Evolutionary conservation across 1,139 yeast genomes (phyloP).

Genomic region (Suhomyces terraborum): DNA sequence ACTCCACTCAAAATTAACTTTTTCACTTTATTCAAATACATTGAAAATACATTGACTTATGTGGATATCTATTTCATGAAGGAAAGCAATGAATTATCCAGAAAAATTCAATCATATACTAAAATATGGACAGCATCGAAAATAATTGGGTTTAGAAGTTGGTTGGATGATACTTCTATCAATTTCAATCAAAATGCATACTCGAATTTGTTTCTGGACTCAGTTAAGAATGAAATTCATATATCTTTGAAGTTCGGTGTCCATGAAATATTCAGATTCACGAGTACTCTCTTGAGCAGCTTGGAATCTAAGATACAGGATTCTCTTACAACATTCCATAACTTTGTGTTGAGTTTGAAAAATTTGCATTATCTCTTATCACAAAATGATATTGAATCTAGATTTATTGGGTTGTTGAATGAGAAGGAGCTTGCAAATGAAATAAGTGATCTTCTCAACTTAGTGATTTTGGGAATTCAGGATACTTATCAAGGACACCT

Average conservation of each 20-base stretch:
- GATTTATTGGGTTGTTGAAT: slow-evolving; percentile 7
- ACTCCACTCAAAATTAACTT: slow-evolving; percentile 24
- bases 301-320: slow-evolving; percentile 12
- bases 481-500: slow-evolving; percentile 14
- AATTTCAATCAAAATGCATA: slow-evolving; percentile 16
- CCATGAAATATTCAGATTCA: slow-evolving; percentile 16
- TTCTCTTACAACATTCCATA: slow-evolving; percentile 23
- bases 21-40: slow-evolving; percentile 31
- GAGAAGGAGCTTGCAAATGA: slow-evolving; percentile 3
- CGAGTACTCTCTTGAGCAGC: slow-evolving; percentile 5
- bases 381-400: slow-evolving; percentile 15
- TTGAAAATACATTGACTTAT: slow-evolving; percentile 40
- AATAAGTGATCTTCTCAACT: slow-evolving; percentile 8
- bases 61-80: slow-evolving; percentile 28
- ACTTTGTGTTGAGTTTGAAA: slow-evolving; percentile 27
- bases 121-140: slow-evolving; percentile 33
- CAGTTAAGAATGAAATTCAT: slow-evolving; percentile 10
- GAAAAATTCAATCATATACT: slow-evolving; percentile 22
- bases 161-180: slow-evolving; percentile 27
- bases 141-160: slow-evolving; percentile 32
- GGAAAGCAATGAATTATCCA: slow-evolving; percentile 24
- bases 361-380: slow-evolving; percentile 19
- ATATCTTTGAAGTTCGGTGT: slow-evolving; percentile 6
- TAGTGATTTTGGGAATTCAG: slow-evolving; percentile 6
- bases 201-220: slow-evolving; percentile 8